Percentiles rank a stretch among this genome's conserved stretches.
phyloP scores from a whole-genome alignment of 495 filamentous ascomycete species.

The Stereocaulon alpinum region DNA sequence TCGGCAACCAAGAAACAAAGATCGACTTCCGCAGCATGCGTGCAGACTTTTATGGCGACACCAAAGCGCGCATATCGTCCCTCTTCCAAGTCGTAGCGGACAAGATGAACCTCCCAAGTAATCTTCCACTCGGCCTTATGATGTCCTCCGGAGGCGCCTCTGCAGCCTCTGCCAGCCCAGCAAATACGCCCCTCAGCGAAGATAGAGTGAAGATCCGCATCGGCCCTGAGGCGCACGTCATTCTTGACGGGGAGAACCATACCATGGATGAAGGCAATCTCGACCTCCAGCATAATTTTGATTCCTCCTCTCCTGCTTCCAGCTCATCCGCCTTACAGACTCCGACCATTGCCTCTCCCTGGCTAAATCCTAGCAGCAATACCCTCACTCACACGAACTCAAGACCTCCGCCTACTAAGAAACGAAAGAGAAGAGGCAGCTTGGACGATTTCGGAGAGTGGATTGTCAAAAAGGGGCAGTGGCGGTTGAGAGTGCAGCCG shows the following conservation, averaged over 20 bases:
- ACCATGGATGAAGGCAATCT: slow-evolving; percentile 15
- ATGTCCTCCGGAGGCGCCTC: slow-evolving; percentile 45
- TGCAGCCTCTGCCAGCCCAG: slow-evolving; percentile 47
- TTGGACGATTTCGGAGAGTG: slow-evolving; percentile 42
- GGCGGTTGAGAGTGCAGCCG: slow-evolving; percentile 62
- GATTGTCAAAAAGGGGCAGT: slow-evolving; percentile 71
- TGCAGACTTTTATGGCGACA: slow-evolving; percentile 61
- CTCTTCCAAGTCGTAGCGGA: slow-evolving; percentile 72
- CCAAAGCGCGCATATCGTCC: slow-evolving; percentile 56
- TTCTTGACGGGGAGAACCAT: slow-evolving; percentile 54
- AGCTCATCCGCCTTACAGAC: not conserved
- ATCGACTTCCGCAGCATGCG: slow-evolving; percentile 47
- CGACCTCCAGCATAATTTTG: slow-evolving; percentile 9
- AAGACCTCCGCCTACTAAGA: slow-evolving; percentile 28
- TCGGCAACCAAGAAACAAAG: slow-evolving; percentile 55
- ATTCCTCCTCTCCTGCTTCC: not conserved
- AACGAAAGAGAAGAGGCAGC: slow-evolving; percentile 39
- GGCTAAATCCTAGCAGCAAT: not conserved
- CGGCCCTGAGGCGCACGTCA: slow-evolving; percentile 56
- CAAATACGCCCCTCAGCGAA: slow-evolving; percentile 60
- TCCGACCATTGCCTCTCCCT: not conserved
- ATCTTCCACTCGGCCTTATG: slow-evolving; percentile 56
- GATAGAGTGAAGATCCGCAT: slow-evolving; percentile 59
- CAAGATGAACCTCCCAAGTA: slow-evolving; percentile 63
- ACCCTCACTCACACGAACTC: slow-evolving; percentile 2